Evolutionary conservation across 345 rosid species (phyloP).

Genomic region (Toxicodendron radicans): DNA sequence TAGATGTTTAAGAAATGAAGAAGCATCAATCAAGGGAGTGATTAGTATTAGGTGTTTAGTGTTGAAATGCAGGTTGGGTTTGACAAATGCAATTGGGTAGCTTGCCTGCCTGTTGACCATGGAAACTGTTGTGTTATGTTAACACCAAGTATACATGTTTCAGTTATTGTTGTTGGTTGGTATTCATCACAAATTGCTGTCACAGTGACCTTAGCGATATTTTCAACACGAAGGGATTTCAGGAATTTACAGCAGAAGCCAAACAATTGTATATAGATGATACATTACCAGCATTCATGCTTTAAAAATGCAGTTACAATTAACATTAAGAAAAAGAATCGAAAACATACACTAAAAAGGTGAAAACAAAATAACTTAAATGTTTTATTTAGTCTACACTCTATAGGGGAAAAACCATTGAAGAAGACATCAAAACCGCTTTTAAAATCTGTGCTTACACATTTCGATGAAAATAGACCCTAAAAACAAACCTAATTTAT

Average conservation of each 20-base stretch:
- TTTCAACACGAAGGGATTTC: background rate
- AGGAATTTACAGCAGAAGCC: background rate
- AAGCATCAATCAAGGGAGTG: conserved; percentile 24
- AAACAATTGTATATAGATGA: background rate
- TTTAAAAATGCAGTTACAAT: conserved; percentile 2
- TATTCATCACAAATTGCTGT: background rate
- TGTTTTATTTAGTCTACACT: conserved; percentile 16
- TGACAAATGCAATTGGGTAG: conserved; percentile 19
- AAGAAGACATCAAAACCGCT: conserved; percentile 9
- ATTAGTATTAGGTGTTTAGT: conserved; percentile 15
- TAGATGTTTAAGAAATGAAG: background rate
- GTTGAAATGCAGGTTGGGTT: conserved; percentile 23
- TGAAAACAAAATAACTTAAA: background rate
- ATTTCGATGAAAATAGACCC: conserved; percentile 8
- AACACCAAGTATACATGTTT: background rate
- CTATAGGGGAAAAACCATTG: background rate
- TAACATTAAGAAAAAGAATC: conserved; percentile 1
- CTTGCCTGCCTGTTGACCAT: conserved; percentile 26
- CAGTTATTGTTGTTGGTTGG: background rate
- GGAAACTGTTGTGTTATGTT: too few relatives aligned
- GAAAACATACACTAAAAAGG: background rate
- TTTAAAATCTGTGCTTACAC: conserved; percentile 1
- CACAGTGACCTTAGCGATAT: too few relatives aligned
- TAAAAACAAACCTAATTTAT: background rate
- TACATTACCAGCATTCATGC: background rate